Percentiles rank a stretch among this genome's conserved stretches.
phyloP scores from a whole-genome alignment of 2,329 filamentous ascomycete species.

The Penicillium thymicola region DNA sequence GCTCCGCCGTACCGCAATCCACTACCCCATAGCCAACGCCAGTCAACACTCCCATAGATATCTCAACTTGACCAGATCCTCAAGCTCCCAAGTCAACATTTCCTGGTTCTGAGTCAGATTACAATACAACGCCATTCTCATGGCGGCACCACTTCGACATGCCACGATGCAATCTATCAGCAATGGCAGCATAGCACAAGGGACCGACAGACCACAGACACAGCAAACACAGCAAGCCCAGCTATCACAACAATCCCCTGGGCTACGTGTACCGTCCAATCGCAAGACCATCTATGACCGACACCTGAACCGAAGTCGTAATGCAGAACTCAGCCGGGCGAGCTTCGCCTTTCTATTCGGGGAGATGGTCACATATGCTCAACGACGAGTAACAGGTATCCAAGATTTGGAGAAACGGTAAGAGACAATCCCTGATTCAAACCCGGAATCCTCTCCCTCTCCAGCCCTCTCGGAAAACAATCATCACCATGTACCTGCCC shows the following conservation, averaged over 20 bases:
- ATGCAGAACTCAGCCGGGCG: conserved; percentile 83
- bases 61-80: background rate
- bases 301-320: conserved; percentile 84
- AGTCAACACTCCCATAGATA: background rate
- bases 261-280: conserved; percentile 83
- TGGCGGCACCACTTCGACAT: conserved; percentile 33
- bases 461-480: background rate
- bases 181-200: conserved; percentile 23
- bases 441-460: background rate
- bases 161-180: conserved; percentile 33
- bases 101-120: background rate
- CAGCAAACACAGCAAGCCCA: conserved; percentile 11
- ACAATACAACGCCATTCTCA: conserved; percentile 9
- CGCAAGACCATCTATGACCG: conserved; percentile 98
- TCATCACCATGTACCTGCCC: background rate
- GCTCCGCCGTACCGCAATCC: conserved; percentile 28
- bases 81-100: background rate
- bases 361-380: conserved; percentile 95
- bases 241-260: conserved; percentile 43
- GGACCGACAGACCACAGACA: conserved; percentile 13
- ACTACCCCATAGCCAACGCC: background rate
- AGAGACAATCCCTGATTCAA: conserved; percentile 17
- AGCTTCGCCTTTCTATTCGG: conserved; percentile 95
- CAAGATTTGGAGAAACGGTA: conserved; percentile 90
- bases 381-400: conserved; percentile 84